Evolutionary conservation across 495 filamentous ascomycete species (phyloP), one percentile per base, ranked within the genome.

Genomic region (Hyaloscypha variabilis): DNA sequence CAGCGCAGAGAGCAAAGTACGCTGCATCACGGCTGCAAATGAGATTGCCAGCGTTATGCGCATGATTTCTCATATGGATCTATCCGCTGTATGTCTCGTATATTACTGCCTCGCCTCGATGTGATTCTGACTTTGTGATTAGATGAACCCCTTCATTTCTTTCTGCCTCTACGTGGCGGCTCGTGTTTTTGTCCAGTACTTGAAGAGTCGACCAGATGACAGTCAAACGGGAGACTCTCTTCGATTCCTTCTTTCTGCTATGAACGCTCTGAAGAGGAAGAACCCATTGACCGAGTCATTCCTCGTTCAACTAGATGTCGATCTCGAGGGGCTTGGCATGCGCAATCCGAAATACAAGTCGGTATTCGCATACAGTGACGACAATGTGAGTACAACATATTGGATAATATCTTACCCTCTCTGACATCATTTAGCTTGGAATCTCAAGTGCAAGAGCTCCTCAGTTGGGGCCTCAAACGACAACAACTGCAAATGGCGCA

Each of bases 31-130:
- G 25, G 93, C 95, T 5, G 95, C 95, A 6, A 91, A 92, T 63
- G 94, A 97, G 69, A 96, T 97, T 71, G 91, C 93, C n/a, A 93
- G 88, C 68, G 94, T 97, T 55, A 97, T 99, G 96, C 88, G 91
- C 62, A 91, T 94, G 89, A 88, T 96, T 56, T 91, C 92, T 70
- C 94, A 97, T 74, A 79, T 95, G 60, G 96, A 99, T 72, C 76
- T 97, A 55, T 85, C 89, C 25, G 78, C 84, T 62, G 95, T 97
- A 87, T 78, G 92, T 84, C 14, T 39, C 39, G n/a, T 30, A 55
- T 28, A 31, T 8, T 30, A 49, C 0, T 36, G 17, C 49, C 57
- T 28, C 39, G 24, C 39, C 19, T 46, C 39, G 19, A 52, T 46
- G 25, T 8, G 11, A 42, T 59, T 13, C 64, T 69, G 58, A 72